Base-by-base conservation (phyloP, 805 yeast genomes). In the Lachancea sp. region DNA sequence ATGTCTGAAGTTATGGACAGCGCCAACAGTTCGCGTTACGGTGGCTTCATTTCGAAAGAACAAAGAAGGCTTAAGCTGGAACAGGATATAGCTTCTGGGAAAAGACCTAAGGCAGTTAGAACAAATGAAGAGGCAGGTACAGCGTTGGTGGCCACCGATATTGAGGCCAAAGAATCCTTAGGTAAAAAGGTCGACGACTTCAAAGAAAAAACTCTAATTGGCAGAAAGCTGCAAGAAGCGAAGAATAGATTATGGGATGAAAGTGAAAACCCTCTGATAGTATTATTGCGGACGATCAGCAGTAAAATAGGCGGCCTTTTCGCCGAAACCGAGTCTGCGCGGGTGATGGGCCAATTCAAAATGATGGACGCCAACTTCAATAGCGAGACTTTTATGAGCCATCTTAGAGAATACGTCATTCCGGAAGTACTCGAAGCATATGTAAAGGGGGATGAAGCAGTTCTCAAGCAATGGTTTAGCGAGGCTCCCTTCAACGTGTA, bases 401-500 rank as follows among this genome's bases (percentile, higher is more conserved):
- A 90, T 44, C 72, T 90, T 56, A 82, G 97, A 62, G 90, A 87
- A 56, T 92, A 80, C 65, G 85, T 92, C 47, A 78, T 92, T 42
- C 98, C 99, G 8, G 99, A 92, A 64, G 77, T 92, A 25, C 70
- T 92, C 56, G 99, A 92, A 58, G 97, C 97, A 6, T 89, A 88
- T 65, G 86, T 86, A 45, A 83, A 83, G 52, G 96, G 96, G 49
- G 97, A 92, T 53, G 90, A 80, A 48, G 72, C 72, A 37, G 80
- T 80, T 16, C 72, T 92, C 60, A 85, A 89, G 63, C 68, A 71
- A 54, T 92, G 99, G 99, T 77, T 92, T 45, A 81, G 94, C 36
- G 98, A 92, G 67, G 97, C 97, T 21, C 97, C 98, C 32, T 90
- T 68, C 69, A 90, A 90, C 61, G 94, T 92, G 45, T 87, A 95